Base-by-base conservation (phyloP, 2,329 filamentous ascomycete species). In the Scytalidium sp. region DNA sequence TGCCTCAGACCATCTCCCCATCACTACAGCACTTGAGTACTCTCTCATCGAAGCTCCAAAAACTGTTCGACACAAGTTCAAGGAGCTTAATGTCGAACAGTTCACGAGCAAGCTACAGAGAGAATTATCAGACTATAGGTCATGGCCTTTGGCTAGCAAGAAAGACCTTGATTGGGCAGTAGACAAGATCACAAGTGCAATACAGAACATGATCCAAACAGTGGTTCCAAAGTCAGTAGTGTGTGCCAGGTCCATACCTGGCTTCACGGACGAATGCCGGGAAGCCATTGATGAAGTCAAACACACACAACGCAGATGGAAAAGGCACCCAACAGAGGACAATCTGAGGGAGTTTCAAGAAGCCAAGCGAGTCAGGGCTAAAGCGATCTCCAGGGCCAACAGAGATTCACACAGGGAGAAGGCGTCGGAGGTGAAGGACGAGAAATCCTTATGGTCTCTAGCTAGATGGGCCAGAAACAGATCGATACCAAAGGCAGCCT, bases 1-100 rank as follows among this genome's bases (percentile, higher is more conserved):
- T 47, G 47, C 58, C 50, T 61, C 56, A 15, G 52, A 60, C 47
- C 50, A 61, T 45, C 50, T 61, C 7, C 58, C 56, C 5, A 58
- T 61, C 15, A 51, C 50, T 41, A 61, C 51, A 9, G 29, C 21
- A 17, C 13, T 48, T 10, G 39, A 48, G n/a, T 6, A 19, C 11
- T 15, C 8, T 9, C 8, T 21, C 43, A 9, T 5, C 9, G 39
- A 42, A 13, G 25, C 20, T 11, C 6, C 7, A 32, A 15, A 6
- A n/a, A n/a, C 7, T 5, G 6, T 45, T 19, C 9, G n/a, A 32
- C 10, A 45, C 20, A 9, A 7, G 3, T 45, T 32, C 17, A 45
- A 6, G 20, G 15, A 45, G 9, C 20, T 27, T 7, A 11, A 21
- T 29, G 7, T 17, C 7, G 17, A 45, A 20, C 20, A 8, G 17